Percentiles rank a stretch among this genome's conserved stretches.
These are phyloP conservation scores for Calocera viscosa DNA, from an alignment of 768 basidiomycete genomes.

Conservation along the genomic window DNA sequence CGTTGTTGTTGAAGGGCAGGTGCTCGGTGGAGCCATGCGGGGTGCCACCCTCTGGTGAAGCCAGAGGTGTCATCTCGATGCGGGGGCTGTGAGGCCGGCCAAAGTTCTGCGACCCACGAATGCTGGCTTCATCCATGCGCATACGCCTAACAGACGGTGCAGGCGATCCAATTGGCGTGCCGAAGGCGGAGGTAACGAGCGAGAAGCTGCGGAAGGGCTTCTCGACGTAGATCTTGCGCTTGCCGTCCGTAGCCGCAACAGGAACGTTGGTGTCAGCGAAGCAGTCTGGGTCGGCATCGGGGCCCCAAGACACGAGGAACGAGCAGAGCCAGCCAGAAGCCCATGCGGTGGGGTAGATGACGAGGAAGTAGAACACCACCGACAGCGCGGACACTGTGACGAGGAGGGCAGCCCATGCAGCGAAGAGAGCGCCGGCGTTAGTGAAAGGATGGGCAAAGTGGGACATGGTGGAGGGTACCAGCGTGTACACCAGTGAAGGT, in stretches of 20 bases:
- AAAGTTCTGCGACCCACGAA: not conserved
- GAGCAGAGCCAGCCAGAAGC: conserved; percentile 2
- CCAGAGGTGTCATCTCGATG: not conserved
- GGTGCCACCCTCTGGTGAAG: not conserved
- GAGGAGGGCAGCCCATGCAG: conserved; percentile 22
- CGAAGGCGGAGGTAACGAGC: conserved; percentile 6
- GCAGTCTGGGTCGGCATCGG: not conserved
- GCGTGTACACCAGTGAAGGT: conserved; percentile 6
- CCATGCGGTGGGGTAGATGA: conserved; percentile 13
- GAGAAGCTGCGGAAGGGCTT: conserved; percentile 7
- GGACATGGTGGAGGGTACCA: conserved; percentile 21
- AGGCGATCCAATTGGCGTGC: conserved; percentile 3
- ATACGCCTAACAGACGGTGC: not conserved
- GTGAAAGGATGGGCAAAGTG: conserved; percentile 22
- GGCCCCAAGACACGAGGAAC: conserved; percentile 4
- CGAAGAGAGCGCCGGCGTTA: conserved; percentile 23
- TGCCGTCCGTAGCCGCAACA: not conserved
- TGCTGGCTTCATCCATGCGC: conserved; percentile 4
- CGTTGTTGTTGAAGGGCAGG: not conserved
- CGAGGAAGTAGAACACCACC: conserved; percentile 23
- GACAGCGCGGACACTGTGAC: conserved; percentile 18
- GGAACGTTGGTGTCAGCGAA: not conserved
- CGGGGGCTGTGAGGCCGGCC: not conserved
- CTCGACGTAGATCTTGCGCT: conserved; percentile 6
- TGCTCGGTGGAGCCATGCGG: not conserved